A percentile compares a stretch with the other conserved stretches of the same genome.
These are phyloP conservation scores for Amauroascus verrucosus DNA, from an alignment of 2,329 filamentous ascomycete species.

Conservation along the genomic window DNA sequence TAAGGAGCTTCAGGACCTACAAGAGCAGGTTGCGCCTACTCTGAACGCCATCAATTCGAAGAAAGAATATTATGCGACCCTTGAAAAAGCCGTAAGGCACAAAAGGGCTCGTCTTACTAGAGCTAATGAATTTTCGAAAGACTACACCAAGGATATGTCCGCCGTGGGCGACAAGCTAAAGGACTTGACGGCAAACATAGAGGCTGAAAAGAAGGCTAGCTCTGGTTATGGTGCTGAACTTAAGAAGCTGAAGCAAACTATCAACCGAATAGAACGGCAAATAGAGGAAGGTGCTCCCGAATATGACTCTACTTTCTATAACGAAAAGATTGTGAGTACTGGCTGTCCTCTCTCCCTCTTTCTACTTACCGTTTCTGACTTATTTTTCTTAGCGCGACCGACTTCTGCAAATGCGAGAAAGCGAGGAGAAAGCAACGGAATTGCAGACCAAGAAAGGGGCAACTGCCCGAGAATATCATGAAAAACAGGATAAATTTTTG, in stretches of 20 bases:
- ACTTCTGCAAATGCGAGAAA: conserved; percentile 31
- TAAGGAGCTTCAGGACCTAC: conserved; percentile 49
- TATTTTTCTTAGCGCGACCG: conserved; percentile 45
- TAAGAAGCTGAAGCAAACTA: conserved; percentile 42
- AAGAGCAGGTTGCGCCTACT: conserved; percentile 55
- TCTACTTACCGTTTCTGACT: conserved; percentile 23
- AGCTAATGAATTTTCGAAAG: conserved; percentile 42
- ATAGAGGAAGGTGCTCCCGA: conserved; percentile 52
- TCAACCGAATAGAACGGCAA: conserved; percentile 54
- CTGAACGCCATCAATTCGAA: conserved; percentile 60
- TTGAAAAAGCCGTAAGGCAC: conserved; percentile 47
- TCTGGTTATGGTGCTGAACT: conserved; percentile 45
- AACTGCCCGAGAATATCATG: conserved; percentile 18
- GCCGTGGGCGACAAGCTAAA: conserved; percentile 31
- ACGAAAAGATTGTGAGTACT: conserved; percentile 56
- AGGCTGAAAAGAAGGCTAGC: conserved; percentile 44
- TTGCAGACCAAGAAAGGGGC: conserved; percentile 31
- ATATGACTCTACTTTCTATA: conserved; percentile 61
- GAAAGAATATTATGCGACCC: conserved; percentile 48
- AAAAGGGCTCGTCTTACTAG: conserved; percentile 47
- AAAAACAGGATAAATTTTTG: conserved; percentile 21
- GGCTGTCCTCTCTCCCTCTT: background rate
- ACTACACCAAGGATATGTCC: conserved; percentile 34
- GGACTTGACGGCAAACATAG: conserved; percentile 32
- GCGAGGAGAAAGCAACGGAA: conserved; percentile 32